These are phyloP conservation scores for Eruca vesicaria DNA, from an alignment of 441 rosid species.

Conservation along the genomic window DNA sequence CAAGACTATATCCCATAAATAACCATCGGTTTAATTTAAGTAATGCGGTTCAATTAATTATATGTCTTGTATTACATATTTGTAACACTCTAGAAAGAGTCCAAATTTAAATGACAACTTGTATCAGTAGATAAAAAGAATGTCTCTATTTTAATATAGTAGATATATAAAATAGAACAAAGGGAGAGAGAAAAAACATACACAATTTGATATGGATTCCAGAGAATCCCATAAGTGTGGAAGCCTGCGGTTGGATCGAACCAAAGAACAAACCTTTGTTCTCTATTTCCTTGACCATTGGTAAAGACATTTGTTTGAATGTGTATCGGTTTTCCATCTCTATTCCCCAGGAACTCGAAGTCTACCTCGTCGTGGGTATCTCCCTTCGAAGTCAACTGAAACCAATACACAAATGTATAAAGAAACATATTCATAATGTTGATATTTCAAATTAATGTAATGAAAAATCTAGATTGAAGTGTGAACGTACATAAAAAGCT, in stretches of 20 bases:
- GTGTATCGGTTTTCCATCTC: slow-evolving; percentile 50
- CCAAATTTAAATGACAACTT: no score
- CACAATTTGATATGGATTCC: slow-evolving; percentile 72
- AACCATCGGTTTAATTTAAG: no score
- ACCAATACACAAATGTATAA: background rate
- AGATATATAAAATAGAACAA: background rate
- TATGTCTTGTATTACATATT: no score
- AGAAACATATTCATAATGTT: background rate
- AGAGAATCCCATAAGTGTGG: slow-evolving; percentile 54
- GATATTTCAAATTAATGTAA: background rate
- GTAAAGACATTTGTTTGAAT: slow-evolving; percentile 67
- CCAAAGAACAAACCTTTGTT: slow-evolving; percentile 61
- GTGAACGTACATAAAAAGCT: slow-evolving; percentile 52
- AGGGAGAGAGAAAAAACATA: slow-evolving; percentile 24
- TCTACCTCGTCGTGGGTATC: slow-evolving; percentile 62
- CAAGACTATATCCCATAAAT: no score
- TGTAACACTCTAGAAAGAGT: no score
- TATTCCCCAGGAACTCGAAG: slow-evolving; percentile 73
- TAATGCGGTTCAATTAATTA: no score
- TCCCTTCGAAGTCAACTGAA: slow-evolving; percentile 44
- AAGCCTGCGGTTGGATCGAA: slow-evolving; percentile 65
- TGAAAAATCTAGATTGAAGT: no score
- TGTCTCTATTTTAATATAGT: no score
- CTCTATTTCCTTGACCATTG: slow-evolving; percentile 56
- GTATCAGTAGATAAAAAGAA: no score